phyloP scores from a whole-genome alignment of 2,329 filamentous ascomycete species.

The Ceratocystis lukuohia region DNA sequence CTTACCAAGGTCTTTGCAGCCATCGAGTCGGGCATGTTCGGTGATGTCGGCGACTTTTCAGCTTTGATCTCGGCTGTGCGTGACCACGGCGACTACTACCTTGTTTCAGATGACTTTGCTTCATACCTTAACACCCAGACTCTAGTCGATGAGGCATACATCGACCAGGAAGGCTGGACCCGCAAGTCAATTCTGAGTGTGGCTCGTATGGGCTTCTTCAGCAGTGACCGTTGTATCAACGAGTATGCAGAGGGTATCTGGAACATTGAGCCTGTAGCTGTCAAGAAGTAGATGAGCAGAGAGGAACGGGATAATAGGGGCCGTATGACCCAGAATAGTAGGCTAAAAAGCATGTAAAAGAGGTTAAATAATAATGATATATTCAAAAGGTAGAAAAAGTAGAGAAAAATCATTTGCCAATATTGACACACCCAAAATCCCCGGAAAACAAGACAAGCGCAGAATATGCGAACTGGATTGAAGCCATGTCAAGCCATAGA shows the following conservation, averaged over 20 bases:
- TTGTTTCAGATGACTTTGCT: constrained; percentile 94
- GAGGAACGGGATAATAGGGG: neutral
- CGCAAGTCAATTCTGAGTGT: constrained; percentile 82
- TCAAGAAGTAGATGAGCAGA: neutral
- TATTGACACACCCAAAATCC: neutral
- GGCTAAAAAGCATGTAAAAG: neutral
- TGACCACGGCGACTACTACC: constrained; percentile 92
- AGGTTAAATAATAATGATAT: neutral
- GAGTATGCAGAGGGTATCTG: constrained; percentile 96
- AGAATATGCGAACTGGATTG: neutral
- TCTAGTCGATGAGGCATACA: constrained; percentile 83
- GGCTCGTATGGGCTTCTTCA: constrained; percentile 94
- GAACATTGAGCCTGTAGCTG: constrained; percentile 71
- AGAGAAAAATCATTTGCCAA: neutral
- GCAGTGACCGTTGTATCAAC: constrained; percentile 84
- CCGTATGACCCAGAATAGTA: neutral
- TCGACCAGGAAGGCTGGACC: constrained; percentile 84
- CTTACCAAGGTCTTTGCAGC: constrained; percentile 70
- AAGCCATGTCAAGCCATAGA: neutral
- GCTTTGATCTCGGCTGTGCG: constrained; percentile 73
- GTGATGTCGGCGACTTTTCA: constrained; percentile 63
- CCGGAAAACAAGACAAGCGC: neutral
- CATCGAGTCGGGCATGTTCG: constrained; percentile 71
- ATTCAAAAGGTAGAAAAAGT: constrained; percentile 4
- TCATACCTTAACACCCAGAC: constrained; percentile 85